Evolutionary conservation across 2,329 filamentous ascomycete genomes (phyloP).

Genomic region (Trichoderma endophyticum): DNA sequence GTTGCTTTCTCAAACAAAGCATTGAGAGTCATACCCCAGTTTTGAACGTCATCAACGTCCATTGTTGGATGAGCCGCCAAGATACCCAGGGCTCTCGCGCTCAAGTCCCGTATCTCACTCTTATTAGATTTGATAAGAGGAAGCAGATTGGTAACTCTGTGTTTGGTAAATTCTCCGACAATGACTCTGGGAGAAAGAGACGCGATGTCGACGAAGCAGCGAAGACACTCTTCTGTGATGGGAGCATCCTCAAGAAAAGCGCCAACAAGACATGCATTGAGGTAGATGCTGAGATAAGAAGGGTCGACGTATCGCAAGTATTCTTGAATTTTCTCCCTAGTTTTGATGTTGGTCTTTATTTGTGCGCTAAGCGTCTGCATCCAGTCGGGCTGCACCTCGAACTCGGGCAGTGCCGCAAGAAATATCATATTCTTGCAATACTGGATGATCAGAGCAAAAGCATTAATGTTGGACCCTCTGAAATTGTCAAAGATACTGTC

Average conservation of each 20-base stretch:
- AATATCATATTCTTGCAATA: slow-evolving; percentile 61
- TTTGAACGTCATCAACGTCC: slow-evolving; percentile 31
- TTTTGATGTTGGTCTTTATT: slow-evolving; percentile 65
- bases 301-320: slow-evolving; percentile 47
- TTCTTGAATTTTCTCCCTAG: slow-evolving; percentile 55
- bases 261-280: slow-evolving; percentile 57
- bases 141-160: slow-evolving; percentile 50
- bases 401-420: slow-evolving; percentile 45
- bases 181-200: slow-evolving; percentile 49
- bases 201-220: slow-evolving; percentile 52
- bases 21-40: slow-evolving; percentile 33
- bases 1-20: slow-evolving; percentile 45
- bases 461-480: slow-evolving; percentile 43
- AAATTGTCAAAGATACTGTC: slow-evolving; percentile 45
- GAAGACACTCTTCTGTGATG: slow-evolving; percentile 47
- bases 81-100: slow-evolving; percentile 72
- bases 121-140: slow-evolving; percentile 68
- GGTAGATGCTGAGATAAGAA: slow-evolving; percentile 40
- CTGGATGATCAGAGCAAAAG: slow-evolving; percentile 65
- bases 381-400: slow-evolving; percentile 75
- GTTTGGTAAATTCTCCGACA: slow-evolving; percentile 47
- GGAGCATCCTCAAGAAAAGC: slow-evolving; percentile 45
- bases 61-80: slow-evolving; percentile 63
- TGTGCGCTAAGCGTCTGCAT: slow-evolving; percentile 72
- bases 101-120: slow-evolving; percentile 61